Evolutionary conservation across 2,329 filamentous ascomycete genomes (phyloP), one percentile per base, ranked within the genome.

Genomic region (Hypoxylon sp.): DNA sequence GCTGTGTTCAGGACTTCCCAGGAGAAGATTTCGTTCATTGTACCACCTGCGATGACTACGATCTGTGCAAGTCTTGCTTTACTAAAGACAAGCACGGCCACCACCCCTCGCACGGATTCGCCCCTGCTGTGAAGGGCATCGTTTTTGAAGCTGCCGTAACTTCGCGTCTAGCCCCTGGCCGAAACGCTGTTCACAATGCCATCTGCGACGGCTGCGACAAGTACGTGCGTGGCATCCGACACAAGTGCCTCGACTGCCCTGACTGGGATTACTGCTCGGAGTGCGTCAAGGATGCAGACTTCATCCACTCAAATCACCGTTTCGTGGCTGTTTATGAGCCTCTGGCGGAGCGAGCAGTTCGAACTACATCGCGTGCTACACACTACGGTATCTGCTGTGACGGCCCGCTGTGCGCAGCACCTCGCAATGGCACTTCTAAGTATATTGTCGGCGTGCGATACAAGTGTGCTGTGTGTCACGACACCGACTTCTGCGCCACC

Each of bases 241-340:
- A 97, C 82, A 99, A 99, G 80, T 99, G 94, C 71, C 79, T 97
- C 59, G 87, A 91, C 69, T 99, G 94, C 77, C 94, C 95, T 31
- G 94, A 99, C 72, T 99, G 91, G 89, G 94, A 99, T 67, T 97
- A 90, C 75, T 99, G 94, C 78, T 80, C 81, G 16, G 77, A 83
- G 6, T 99, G 95, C 73, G 72, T 90, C 51, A 74, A 79, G 63
- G 83, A 80, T 60, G 87, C 90, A 32, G 72, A 74, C 53, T 79
- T 84, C 63, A 84, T 81, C 38, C 95, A 99, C 70, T 84, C 90
- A 12, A 80, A 82, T 47, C 94, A 99, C 72, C 89, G 92, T 61
- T 97, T 99, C 68, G 90, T 90, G 8, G 84, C 91, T 30, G 82
- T 99, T 61, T 96, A 94, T 66, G 88, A 91, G 63, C 83, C 88